phyloP scores from a whole-genome alignment of 768 basidiomycete species.

The Suillus spraguei region DNA sequence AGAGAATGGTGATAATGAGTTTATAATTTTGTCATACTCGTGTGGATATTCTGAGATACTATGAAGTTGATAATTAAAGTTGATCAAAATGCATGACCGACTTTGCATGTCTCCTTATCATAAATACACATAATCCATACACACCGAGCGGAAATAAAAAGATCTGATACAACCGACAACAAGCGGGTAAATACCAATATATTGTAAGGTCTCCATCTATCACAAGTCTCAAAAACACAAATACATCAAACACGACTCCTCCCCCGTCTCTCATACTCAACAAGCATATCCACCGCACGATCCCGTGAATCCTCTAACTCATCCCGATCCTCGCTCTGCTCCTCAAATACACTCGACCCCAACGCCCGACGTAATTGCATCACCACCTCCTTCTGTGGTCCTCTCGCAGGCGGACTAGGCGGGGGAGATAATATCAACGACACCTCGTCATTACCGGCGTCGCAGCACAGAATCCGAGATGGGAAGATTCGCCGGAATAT shows the following conservation, averaged over 20 bases:
- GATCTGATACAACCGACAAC: background rate
- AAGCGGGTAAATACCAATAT: slow-evolving; percentile 5
- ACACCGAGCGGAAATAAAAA: no score
- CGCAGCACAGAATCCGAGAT: slow-evolving; percentile 22
- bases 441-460: slow-evolving; percentile 29
- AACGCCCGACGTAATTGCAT: slow-evolving; percentile 56
- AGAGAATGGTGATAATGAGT: no score
- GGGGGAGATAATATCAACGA: slow-evolving; percentile 57
- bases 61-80: no score
- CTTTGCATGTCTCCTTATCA: background rate
- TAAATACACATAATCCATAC: no score
- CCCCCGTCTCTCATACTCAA: slow-evolving; percentile 36
- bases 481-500: slow-evolving; percentile 66
- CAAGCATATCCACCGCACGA: slow-evolving; percentile 72
- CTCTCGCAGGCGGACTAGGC: slow-evolving; percentile 48
- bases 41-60: no score
- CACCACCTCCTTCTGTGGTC: slow-evolving; percentile 36
- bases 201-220: background rate
- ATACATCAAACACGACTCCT: slow-evolving; percentile 35
- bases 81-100: no score
- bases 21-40: no score
- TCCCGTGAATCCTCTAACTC: slow-evolving; percentile 75
- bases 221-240: background rate
- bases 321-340: slow-evolving; percentile 34
- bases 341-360: slow-evolving; percentile 54